These are phyloP conservation scores for Penicillium mononematosum DNA, from an alignment of 495 filamentous ascomycete genomes.

Conservation along the genomic window DNA sequence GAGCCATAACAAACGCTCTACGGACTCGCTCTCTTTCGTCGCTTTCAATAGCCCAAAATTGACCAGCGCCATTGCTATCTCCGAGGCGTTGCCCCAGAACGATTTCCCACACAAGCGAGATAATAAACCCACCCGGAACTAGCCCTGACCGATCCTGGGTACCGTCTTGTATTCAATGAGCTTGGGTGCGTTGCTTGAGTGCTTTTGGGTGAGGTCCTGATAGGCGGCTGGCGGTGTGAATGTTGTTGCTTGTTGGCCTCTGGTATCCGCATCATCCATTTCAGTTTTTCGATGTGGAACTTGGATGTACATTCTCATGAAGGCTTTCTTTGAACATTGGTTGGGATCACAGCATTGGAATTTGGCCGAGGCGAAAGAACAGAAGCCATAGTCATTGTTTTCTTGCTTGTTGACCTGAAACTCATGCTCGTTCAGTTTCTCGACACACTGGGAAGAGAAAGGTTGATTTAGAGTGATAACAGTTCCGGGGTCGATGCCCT, in stretches of 20 bases:
- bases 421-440: slow-evolving; percentile 13
- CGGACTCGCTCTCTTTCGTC: too few relatives aligned
- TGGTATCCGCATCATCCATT: slow-evolving; percentile 15
- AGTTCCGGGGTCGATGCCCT: too few relatives aligned
- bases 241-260: slow-evolving; percentile 16
- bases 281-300: slow-evolving; percentile 18
- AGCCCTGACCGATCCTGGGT: slow-evolving; percentile 15
- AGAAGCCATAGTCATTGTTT: not conserved
- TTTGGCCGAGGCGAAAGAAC: too few relatives aligned
- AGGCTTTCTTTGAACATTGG: too few relatives aligned
- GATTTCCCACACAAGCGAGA: slow-evolving; percentile 17
- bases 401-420: slow-evolving; percentile 1
- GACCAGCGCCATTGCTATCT: not conserved
- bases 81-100: slow-evolving; percentile 21
- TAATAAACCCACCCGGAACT: slow-evolving; percentile 17
- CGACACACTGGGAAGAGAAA: slow-evolving; percentile 1
- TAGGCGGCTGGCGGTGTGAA: slow-evolving; percentile 10
- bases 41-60: too few relatives aligned
- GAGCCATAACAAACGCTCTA: too few relatives aligned
- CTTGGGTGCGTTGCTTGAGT: slow-evolving; percentile 12
- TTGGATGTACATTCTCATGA: slow-evolving; percentile 20
- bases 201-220: slow-evolving; percentile 8
- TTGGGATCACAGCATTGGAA: too few relatives aligned
- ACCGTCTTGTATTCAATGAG: slow-evolving; percentile 16
- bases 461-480: too few relatives aligned